Evolutionary conservation across 2,329 filamentous ascomycete species (phyloP).

Genomic region (Fusarium falciforme): DNA sequence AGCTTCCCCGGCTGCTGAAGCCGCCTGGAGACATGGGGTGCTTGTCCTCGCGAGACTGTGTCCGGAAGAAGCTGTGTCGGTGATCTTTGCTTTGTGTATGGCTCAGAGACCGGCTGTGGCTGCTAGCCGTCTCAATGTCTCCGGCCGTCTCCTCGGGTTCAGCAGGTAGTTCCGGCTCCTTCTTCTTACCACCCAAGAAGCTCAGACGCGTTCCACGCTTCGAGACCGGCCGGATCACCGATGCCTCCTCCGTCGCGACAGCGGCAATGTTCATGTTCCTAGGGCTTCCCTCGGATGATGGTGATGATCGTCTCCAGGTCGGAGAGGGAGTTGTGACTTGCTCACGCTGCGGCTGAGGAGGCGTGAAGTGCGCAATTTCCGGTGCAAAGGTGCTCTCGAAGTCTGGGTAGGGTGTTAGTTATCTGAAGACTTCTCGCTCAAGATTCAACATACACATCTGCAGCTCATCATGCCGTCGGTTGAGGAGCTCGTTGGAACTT

Average conservation of each 20-base stretch:
- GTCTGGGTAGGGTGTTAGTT: constrained; percentile 54
- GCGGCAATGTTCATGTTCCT: constrained; percentile 49
- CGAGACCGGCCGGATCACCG: constrained; percentile 63
- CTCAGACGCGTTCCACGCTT: constrained; percentile 65
- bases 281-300: constrained; percentile 53
- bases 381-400: constrained; percentile 73
- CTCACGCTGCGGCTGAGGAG: constrained; percentile 57
- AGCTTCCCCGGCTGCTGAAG: constrained; percentile 43
- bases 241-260: constrained; percentile 60
- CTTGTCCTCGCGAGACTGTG: constrained; percentile 48
- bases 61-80: constrained; percentile 60
- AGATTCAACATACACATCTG: constrained; percentile 67
- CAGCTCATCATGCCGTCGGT: constrained; percentile 68
- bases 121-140: constrained; percentile 49
- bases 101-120: constrained; percentile 44
- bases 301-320: constrained; percentile 63
- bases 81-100: constrained; percentile 43
- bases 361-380: constrained; percentile 73
- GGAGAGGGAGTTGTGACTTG: constrained; percentile 56
- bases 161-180: constrained; percentile 48
- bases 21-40: constrained; percentile 41
- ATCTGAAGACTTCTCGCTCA: neutral
- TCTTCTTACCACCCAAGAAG: constrained; percentile 67
- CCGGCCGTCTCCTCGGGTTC: constrained; percentile 46
- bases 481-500: constrained; percentile 70